These are phyloP conservation scores for Epichloe hybrida DNA, from an alignment of 2,329 filamentous ascomycete species.

Conservation along the genomic window DNA sequence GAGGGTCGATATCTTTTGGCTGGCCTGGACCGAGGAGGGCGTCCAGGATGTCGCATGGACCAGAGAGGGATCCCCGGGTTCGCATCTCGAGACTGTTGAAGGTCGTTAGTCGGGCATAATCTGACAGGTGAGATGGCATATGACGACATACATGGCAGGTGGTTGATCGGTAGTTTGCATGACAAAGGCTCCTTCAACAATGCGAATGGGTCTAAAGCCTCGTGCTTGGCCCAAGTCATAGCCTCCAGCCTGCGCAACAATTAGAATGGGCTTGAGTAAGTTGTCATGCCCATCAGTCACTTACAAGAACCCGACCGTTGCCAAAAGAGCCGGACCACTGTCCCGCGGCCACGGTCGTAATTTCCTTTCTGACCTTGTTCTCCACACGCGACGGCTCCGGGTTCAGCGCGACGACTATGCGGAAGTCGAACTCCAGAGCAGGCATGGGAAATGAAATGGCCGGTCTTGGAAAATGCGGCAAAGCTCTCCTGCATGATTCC, in stretches of 20 bases:
- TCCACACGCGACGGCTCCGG: conserved; percentile 30
- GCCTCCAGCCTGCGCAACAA: conserved; percentile 22
- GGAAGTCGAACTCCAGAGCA: conserved; percentile 34
- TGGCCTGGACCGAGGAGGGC: conserved; percentile 23
- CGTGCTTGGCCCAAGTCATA: conserved; percentile 29
- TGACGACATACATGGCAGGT: conserved; percentile 27
- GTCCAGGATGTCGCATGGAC: conserved; percentile 30
- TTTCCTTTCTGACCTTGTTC: conserved; percentile 30
- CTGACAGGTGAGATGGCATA: background rate
- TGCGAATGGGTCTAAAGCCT: conserved; percentile 27
- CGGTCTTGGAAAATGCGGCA: conserved; percentile 29
- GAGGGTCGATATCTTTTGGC: conserved; percentile 26
- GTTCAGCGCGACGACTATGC: conserved; percentile 32
- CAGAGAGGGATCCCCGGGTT: conserved; percentile 33
- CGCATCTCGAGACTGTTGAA: conserved; percentile 26
- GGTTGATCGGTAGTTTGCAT: conserved; percentile 32
- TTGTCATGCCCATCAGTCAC: conserved; percentile 8
- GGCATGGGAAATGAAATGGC: conserved; percentile 31
- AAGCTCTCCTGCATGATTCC: conserved; percentile 23
- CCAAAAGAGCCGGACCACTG: conserved; percentile 36
- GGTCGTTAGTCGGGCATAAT: background rate
- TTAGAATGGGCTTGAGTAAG: conserved; percentile 6
- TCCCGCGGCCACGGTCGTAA: conserved; percentile 33
- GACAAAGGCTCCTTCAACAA: conserved; percentile 36
- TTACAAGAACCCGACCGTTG: conserved; percentile 32